These are phyloP conservation scores for Psilocybe azurescens DNA, from an alignment of 768 basidiomycete species.

Conservation along the genomic window DNA sequence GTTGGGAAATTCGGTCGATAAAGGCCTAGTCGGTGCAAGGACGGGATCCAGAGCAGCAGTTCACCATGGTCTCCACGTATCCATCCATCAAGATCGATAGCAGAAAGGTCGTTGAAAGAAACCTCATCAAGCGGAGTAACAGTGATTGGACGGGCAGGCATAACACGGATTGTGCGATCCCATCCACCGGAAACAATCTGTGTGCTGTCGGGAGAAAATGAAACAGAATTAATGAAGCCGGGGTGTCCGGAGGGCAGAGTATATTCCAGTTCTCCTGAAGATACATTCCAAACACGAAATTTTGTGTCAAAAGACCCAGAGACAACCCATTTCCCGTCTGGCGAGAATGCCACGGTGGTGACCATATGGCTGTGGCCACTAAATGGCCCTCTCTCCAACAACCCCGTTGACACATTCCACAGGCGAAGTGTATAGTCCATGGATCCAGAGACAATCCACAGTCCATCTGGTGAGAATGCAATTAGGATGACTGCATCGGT, in stretches of 20 bases:
- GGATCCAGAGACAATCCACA: constrained; percentile 1
- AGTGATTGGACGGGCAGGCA: no score
- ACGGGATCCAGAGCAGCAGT: constrained; percentile 2
- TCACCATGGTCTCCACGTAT: not conserved
- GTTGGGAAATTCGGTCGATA: not conserved
- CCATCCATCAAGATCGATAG: not conserved
- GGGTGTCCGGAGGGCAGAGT: not conserved
- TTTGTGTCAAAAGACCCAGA: constrained; percentile 1
- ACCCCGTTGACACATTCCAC: not conserved
- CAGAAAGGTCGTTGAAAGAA: not conserved
- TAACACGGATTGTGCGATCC: no score
- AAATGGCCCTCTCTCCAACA: not conserved
- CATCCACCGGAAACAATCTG: not conserved
- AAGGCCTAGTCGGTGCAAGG: not conserved
- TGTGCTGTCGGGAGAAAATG: not conserved
- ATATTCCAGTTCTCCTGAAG: not conserved
- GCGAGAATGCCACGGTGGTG: not conserved
- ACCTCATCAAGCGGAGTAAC: not conserved
- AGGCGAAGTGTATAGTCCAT: constrained; percentile 1
- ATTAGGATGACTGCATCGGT: not conserved
- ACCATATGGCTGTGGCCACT: not conserved
- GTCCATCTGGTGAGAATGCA: constrained; percentile 8
- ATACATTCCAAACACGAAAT: not conserved
- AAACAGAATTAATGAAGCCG: not conserved
- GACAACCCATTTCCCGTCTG: constrained; percentile 3